A percentile compares a stretch with the other conserved stretches of the same genome.
Evolutionary conservation across 306 rosid genomes (phyloP).

Genomic region (Ormosia semicastrata): DNA sequence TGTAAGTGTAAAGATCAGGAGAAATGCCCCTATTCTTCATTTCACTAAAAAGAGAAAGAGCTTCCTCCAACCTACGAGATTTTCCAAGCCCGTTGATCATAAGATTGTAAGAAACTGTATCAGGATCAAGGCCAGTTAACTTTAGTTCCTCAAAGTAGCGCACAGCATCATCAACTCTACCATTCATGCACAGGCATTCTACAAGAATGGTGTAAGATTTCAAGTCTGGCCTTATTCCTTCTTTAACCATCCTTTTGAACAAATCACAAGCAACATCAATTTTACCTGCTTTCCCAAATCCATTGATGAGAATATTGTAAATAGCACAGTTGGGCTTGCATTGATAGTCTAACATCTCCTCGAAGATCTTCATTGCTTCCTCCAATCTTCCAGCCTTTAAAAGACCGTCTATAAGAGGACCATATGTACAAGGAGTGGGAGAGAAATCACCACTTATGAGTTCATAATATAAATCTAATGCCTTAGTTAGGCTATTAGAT

Average conservation of each 20-base stretch:
- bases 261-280: slow-evolving; percentile 61
- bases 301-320: slow-evolving; percentile 86
- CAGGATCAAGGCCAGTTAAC: slow-evolving; percentile 76
- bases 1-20: slow-evolving; percentile 87
- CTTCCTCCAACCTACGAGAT: slow-evolving; percentile 65
- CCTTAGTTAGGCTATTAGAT: slow-evolving; percentile 52
- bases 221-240: slow-evolving; percentile 88
- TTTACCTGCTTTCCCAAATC: slow-evolving; percentile 79
- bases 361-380: slow-evolving; percentile 77
- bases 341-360: slow-evolving; percentile 74
- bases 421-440: slow-evolving; percentile 93
- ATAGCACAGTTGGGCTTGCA: slow-evolving; percentile 82
- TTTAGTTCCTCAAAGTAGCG: slow-evolving; percentile 76
- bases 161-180: slow-evolving; percentile 81
- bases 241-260: slow-evolving; percentile 74
- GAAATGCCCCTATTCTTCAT: slow-evolving; percentile 66
- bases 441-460: slow-evolving; percentile 72
- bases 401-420: slow-evolving; percentile 88
- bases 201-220: slow-evolving; percentile 86
- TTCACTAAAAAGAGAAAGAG: slow-evolving; percentile 67
- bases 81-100: slow-evolving; percentile 84
- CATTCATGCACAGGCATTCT: slow-evolving; percentile 64
- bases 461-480: slow-evolving; percentile 76
- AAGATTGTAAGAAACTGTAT: slow-evolving; percentile 67
- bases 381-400: slow-evolving; percentile 71